Evolutionary conservation across 805 yeast species (phyloP).

Genomic region (Ogataea glucozyma): DNA sequence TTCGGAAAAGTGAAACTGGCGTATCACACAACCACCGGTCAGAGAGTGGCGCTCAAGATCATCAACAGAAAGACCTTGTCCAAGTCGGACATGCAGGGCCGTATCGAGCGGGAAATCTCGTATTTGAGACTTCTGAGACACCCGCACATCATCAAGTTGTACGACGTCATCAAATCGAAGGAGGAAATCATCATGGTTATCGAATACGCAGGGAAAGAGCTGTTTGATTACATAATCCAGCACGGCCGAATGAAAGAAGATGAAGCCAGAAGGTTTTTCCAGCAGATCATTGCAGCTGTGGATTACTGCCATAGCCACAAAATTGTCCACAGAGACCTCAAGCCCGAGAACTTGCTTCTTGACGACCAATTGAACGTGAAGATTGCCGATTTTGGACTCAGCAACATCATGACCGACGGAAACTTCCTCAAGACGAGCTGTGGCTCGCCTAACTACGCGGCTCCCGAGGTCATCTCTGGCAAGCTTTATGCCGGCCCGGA

Average conservation of each 20-base stretch:
- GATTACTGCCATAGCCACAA: conserved; percentile 96
- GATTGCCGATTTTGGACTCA: conserved; percentile 93
- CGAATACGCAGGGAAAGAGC: conserved; percentile 94
- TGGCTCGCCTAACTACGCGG: conserved; percentile 97
- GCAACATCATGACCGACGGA: conserved; percentile 97
- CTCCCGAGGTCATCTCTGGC: conserved; percentile 95
- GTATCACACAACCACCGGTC: conserved; percentile 86
- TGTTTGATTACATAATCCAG: conserved; percentile 93
- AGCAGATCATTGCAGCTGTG: conserved; percentile 94
- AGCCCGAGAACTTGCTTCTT: conserved; percentile 88
- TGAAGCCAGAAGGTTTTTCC: conserved; percentile 91
- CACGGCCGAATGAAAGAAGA: conserved; percentile 89
- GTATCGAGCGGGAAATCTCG: conserved; percentile 92
- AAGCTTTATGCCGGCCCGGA: conserved; percentile 97
- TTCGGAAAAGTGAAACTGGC: conserved; percentile 95
- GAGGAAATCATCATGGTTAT: conserved; percentile 97
- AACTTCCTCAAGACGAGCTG: conserved; percentile 92
- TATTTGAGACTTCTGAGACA: conserved; percentile 86
- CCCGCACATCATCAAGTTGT: conserved; percentile 93
- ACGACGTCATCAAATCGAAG: conserved; percentile 92
- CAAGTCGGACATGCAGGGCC: conserved; percentile 94
- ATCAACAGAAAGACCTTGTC: conserved; percentile 91
- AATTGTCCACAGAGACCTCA: conserved; percentile 94
- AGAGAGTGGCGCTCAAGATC: conserved; percentile 88
- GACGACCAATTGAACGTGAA: conserved; percentile 91